These are phyloP conservation scores for Microcos paniculata DNA, from an alignment of 345 rosid genomes.

Conservation along the genomic window DNA sequence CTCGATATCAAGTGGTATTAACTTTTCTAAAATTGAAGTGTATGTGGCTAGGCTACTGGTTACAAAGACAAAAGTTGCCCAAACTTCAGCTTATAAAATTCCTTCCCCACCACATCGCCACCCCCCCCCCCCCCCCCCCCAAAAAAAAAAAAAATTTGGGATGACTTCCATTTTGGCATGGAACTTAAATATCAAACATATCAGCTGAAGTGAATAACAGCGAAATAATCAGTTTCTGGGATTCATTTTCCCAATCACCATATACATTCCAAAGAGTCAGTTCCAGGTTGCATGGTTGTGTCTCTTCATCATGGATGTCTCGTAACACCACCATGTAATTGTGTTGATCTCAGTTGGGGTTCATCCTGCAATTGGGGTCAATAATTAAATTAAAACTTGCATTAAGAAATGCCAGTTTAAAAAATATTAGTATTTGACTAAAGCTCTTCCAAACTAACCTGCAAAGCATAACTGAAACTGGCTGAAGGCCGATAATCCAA, in stretches of 20 bases:
- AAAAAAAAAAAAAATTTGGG: too few species aligned
- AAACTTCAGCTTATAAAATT: too few species aligned
- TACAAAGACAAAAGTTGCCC: too few species aligned
- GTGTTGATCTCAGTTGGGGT: conserved; percentile 54
- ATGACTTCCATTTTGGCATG: neutral
- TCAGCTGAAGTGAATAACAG: neutral
- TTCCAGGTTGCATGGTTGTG: neutral
- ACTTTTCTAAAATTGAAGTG: too few species aligned
- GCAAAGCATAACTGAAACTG: conserved; percentile 51
- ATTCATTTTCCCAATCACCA: neutral
- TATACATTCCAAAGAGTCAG: neutral
- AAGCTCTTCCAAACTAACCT: conserved; percentile 33
- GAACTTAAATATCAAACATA: neutral
- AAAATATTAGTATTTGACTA: neutral
- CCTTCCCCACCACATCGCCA: too few species aligned
- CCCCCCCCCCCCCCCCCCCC: too few species aligned
- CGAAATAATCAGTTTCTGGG: neutral
- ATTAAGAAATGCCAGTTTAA: neutral
- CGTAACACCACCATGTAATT: conserved; percentile 53
- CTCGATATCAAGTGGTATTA: too few species aligned
- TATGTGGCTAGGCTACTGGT: too few species aligned
- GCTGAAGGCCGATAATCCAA: conserved; percentile 62
- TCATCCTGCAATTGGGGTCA: conserved; percentile 42
- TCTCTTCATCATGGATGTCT: conserved; percentile 37
- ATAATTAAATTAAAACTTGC: neutral